A percentile compares a stretch with the other conserved stretches of the same genome.
Evolutionary conservation across 257 asterid species (phyloP).

Genomic region (Solanum corneliomulleri): DNA sequence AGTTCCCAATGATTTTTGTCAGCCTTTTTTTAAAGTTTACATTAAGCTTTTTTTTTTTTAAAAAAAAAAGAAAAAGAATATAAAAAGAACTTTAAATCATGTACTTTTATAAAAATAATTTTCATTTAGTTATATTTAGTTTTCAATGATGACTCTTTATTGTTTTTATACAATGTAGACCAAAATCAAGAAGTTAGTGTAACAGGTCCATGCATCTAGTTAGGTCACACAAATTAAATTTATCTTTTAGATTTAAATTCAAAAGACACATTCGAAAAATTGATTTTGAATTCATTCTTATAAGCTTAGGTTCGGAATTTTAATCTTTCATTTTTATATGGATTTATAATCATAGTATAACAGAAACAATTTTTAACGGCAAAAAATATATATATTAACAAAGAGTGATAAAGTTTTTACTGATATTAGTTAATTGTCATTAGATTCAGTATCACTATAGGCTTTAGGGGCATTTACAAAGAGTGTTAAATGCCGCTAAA

Average conservation of each 20-base stretch:
- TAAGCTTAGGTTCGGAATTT: background rate
- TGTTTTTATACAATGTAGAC: background rate
- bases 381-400: too few relatives aligned
- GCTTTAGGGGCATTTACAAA: too few relatives aligned
- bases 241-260: background rate
- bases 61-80: background rate
- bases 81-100: background rate
- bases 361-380: too few relatives aligned
- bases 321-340: background rate
- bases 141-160: background rate
- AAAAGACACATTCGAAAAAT: background rate
- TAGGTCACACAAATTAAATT: background rate
- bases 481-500: too few relatives aligned
- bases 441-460: too few relatives aligned
- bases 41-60: background rate
- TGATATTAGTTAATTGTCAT: too few relatives aligned
- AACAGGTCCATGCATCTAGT: too few relatives aligned
- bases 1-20: background rate
- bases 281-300: background rate
- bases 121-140: background rate
- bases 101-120: background rate
- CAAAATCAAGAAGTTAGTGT: background rate
- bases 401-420: too few relatives aligned
- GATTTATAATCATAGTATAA: too few relatives aligned
- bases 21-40: background rate